These are phyloP conservation scores for Aleurites moluccanus DNA, from an alignment of 441 rosid species.

Conservation along the genomic window DNA sequence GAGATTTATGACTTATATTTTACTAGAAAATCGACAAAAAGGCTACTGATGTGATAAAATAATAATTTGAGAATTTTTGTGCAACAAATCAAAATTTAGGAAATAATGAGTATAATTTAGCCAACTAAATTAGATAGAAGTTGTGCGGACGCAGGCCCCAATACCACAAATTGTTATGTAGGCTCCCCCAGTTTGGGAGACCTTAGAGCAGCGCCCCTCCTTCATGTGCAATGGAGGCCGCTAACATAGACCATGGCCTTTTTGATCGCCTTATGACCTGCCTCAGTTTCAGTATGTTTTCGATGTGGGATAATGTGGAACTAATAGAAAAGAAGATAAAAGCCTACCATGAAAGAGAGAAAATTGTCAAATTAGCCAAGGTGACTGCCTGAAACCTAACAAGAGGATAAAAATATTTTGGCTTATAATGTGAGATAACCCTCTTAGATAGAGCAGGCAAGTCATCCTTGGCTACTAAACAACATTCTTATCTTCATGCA, in stretches of 20 bases:
- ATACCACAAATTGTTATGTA: slow-evolving; percentile 70
- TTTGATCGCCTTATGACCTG: background rate
- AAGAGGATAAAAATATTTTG: background rate
- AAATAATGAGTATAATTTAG: no score
- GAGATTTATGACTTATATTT: no score
- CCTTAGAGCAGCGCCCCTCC: background rate
- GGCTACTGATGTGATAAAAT: no score
- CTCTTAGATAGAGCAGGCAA: slow-evolving; percentile 11
- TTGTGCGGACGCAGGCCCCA: slow-evolving; percentile 82
- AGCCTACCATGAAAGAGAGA: slow-evolving; percentile 24
- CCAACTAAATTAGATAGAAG: slow-evolving; percentile 32
- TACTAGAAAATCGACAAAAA: no score
- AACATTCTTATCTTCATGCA: slow-evolving; percentile 18
- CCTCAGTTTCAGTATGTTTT: background rate
- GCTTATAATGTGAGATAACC: background rate
- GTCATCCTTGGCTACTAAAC: slow-evolving; percentile 29
- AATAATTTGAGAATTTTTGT: no score
- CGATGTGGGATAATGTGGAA: background rate
- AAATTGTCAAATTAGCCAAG: slow-evolving; percentile 20
- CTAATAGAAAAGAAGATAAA: background rate
- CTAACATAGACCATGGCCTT: background rate
- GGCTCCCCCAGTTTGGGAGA: slow-evolving; percentile 41
- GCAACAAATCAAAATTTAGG: no score
- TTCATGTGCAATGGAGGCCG: background rate
- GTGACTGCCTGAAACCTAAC: slow-evolving; percentile 15